Percentiles rank a stretch among this genome's conserved stretches.
Evolutionary conservation across 2,329 filamentous ascomycete species (phyloP).

Genomic region (Cercospora sp.): DNA sequence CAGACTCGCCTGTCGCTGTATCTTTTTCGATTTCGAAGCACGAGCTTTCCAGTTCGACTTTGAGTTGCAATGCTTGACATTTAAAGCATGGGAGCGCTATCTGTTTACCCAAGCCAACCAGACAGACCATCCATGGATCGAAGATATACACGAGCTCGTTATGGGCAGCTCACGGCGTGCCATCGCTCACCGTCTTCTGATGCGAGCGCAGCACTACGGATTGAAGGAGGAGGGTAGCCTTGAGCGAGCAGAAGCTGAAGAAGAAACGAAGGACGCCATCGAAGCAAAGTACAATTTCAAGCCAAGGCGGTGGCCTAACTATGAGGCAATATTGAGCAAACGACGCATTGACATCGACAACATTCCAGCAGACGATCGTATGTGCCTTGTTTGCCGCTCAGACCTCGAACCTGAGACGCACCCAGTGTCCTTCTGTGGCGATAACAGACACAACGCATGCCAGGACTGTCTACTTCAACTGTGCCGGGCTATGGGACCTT

Average conservation of each 20-base stretch:
- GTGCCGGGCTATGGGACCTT: background rate
- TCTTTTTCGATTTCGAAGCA: background rate
- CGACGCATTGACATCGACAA: background rate
- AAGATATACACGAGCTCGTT: background rate
- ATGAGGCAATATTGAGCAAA: background rate
- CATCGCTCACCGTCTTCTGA: background rate
- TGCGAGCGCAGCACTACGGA: background rate
- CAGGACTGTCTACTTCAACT: background rate
- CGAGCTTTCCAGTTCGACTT: background rate
- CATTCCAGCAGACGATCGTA: background rate
- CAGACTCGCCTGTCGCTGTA: background rate
- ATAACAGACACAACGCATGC: background rate
- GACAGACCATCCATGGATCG: background rate
- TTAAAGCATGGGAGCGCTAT: background rate
- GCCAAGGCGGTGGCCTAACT: background rate
- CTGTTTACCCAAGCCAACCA: background rate
- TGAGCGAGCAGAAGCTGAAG: background rate
- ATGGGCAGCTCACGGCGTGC: background rate
- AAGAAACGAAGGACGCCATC: background rate
- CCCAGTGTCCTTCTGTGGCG: background rate
- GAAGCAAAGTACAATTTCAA: background rate
- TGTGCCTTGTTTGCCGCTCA: background rate
- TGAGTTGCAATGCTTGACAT: background rate
- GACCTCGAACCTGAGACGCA: background rate
- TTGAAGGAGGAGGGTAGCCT: background rate